Evolutionary conservation across 805 yeast genomes (phyloP), one percentile per base, ranked within the genome.

Genomic region (Candida berthetii): DNA sequence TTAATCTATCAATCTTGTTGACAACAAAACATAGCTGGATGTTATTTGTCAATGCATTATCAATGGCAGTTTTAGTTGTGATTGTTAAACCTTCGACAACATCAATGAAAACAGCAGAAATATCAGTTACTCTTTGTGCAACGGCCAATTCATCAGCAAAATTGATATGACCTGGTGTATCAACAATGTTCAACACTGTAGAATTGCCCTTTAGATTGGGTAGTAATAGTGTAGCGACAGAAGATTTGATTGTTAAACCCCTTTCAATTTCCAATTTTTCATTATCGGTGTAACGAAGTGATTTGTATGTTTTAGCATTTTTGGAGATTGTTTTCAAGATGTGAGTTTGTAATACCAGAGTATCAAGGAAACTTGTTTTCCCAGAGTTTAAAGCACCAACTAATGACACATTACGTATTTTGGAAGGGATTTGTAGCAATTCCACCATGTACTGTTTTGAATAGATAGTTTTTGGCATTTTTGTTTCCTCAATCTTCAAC

Each of bases 81-180:
- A 72, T 63, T 0, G 84, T 75, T 4, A 88, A 57, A 0, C 98
- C 97, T 57, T 91, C 96, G 1, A 88, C 81, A 1, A 73, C 81
- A 57, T 93, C 99, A n/a, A 91, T 68, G 1, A 87, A 85, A 2
- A 89, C 58, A 0, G 82, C 63, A 0, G 76, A 77, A 2, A 82
- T 77, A 48, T 93, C 97, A 0, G 74, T 72, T 0, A 81, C 66
- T 18, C 76, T 59, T 9, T 80, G 58, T 0, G 85, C 73, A 0
- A 76, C 71, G 0, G 77, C 70, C 4, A 78, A 62, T 50, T 93
- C 97, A 55, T 88, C 96, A 24, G 69, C 63, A 54, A 93, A 93
- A 54, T 88, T 82, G 0, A 76, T 74, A 60, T 93, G 98, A 0
- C 99, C 99, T 0, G 99, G 99, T 0, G 96, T 69, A 53, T 95